Percentiles rank a stretch among this genome's conserved stretches.
Evolutionary conservation across 306 rosid genomes (phyloP).

Genomic region (Chamaecrista fasciculata): DNA sequence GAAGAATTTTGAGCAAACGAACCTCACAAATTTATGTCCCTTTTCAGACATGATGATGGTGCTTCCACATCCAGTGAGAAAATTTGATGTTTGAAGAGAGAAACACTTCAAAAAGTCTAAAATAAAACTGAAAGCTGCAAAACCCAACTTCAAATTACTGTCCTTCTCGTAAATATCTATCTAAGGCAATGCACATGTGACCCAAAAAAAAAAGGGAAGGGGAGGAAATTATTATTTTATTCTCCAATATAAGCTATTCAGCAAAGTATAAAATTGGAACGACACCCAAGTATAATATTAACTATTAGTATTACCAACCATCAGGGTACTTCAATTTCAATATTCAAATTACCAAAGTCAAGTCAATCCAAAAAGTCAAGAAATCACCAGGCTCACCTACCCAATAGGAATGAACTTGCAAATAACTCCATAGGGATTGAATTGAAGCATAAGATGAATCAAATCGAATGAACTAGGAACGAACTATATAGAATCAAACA

Average conservation of each 20-base stretch:
- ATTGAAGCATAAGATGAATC: neutral
- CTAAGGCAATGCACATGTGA: neutral
- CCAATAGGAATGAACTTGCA: neutral
- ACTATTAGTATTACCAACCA: too few relatives aligned
- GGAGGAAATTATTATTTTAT: neutral
- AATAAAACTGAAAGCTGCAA: slow-evolving; percentile 27
- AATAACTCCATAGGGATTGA: neutral
- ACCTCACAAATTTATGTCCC: slow-evolving; percentile 63
- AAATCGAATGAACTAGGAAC: neutral
- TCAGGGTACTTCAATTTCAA: too few relatives aligned
- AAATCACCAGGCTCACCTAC: neutral
- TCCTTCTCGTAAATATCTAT: neutral
- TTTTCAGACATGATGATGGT: slow-evolving; percentile 38
- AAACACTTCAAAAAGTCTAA: slow-evolving; percentile 3
- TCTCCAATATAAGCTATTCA: neutral
- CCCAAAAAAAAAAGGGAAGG: neutral
- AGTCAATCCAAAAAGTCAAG: neutral
- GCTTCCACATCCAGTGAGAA: slow-evolving; percentile 6
- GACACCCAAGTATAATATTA: neutral
- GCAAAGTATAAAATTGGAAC: neutral
- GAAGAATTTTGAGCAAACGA: slow-evolving; percentile 28
- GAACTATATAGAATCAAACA: neutral
- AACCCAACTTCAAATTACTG: slow-evolving; percentile 19
- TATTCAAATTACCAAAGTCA: slow-evolving; percentile 14
- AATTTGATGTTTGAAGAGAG: neutral